A percentile compares a stretch with the other conserved stretches of the same genome.
These are phyloP conservation scores for Sparassis latifolia DNA, from an alignment of 1,284 basidiomycete species.

Conservation along the genomic window DNA sequence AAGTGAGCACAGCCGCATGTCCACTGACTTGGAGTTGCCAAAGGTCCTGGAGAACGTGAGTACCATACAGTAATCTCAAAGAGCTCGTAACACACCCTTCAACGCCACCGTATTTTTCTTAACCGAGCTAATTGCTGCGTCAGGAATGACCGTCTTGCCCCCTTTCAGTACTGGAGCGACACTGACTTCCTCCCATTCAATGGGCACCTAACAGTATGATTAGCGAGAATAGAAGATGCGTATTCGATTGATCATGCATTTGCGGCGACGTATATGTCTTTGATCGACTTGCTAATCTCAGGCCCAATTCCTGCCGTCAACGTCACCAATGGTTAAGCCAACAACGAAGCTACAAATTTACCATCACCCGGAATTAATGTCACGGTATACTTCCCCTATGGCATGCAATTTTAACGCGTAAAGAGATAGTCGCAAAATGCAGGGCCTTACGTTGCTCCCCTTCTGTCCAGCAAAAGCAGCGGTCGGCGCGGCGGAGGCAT, in stretches of 20 bases:
- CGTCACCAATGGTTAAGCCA: slow-evolving; percentile 2
- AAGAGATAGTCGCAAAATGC: not conserved
- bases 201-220: slow-evolving; percentile 66
- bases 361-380: slow-evolving; percentile 91
- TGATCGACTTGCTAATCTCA: slow-evolving; percentile 95
- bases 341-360: slow-evolving; percentile 27
- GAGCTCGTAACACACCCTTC: slow-evolving; percentile 60
- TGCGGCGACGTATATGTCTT: slow-evolving; percentile 88
- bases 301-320: slow-evolving; percentile 83
- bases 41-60: slow-evolving; percentile 51
- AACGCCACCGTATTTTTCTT: slow-evolving; percentile 97
- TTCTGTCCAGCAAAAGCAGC: slow-evolving; percentile 87
- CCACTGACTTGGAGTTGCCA: slow-evolving; percentile 93
- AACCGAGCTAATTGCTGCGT: slow-evolving; percentile 85
- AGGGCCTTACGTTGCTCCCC: slow-evolving; percentile 65
- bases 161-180: slow-evolving; percentile 92
- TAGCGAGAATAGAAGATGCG: slow-evolving; percentile 4
- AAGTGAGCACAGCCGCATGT: slow-evolving; percentile 9
- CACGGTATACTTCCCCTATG: slow-evolving; percentile 91
- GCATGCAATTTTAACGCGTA: not conserved
- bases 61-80: not conserved
- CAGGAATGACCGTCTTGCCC: slow-evolving; percentile 97
- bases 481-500: slow-evolving; percentile 70
- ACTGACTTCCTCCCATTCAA: slow-evolving; percentile 98
- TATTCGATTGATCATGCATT: slow-evolving; percentile 39